Conservation (phyloP, 2,329 filamentous ascomycete genomes). For the Pseudogymnoascus sp. region DNA sequence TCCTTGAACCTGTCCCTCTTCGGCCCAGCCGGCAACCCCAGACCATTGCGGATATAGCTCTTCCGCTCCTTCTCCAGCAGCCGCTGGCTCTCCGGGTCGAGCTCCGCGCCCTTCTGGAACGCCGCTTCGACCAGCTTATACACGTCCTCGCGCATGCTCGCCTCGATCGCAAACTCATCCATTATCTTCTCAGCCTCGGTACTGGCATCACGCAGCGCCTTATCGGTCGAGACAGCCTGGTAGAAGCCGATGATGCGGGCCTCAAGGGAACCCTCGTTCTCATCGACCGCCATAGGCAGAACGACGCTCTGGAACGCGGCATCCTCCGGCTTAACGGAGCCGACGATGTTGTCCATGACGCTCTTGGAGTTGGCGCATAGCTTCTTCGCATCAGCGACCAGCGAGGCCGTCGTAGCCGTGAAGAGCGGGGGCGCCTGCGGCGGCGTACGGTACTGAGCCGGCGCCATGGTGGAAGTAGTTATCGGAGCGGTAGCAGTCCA, state of each 20-base stretch:
- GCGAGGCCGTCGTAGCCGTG: constrained; percentile 62
- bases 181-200: constrained; percentile 69
- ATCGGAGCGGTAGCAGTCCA: constrained; percentile 17
- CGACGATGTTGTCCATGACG: constrained; percentile 60
- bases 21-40: constrained; percentile 61
- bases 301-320: constrained; percentile 47
- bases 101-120: constrained; percentile 48
- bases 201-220: constrained; percentile 64
- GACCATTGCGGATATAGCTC: constrained; percentile 67
- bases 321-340: constrained; percentile 44
- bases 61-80: constrained; percentile 72
- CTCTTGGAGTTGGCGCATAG: constrained; percentile 55
- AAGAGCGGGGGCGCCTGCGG: constrained; percentile 74
- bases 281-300: constrained; percentile 64
- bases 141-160: constrained; percentile 73
- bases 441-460: constrained; percentile 61
- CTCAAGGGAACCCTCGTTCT: constrained; percentile 55
- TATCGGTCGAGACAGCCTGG: constrained; percentile 66
- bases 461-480: constrained; percentile 55
- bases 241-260: constrained; percentile 70
- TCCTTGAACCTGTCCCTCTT: constrained; percentile 76
- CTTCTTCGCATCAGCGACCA: constrained; percentile 59
- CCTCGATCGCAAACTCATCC: constrained; percentile 71
- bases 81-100: constrained; percentile 64
- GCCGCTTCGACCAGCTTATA: constrained; percentile 59